phyloP scores from a whole-genome alignment of 441 rosid genomes.

The Erodium chrysanthum region DNA sequence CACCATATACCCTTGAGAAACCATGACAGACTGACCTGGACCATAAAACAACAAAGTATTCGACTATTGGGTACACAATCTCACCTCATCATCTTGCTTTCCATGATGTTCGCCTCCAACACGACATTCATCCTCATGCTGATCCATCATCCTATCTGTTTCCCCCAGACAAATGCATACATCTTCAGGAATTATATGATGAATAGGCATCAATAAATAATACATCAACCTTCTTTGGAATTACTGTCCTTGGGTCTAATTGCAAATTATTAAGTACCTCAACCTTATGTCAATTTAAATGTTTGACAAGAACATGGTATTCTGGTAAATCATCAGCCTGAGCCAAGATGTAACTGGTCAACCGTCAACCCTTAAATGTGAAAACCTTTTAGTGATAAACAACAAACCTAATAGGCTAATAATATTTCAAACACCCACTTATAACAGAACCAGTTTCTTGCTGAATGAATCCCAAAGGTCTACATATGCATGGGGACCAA shows the following conservation, averaged over 20 bases:
- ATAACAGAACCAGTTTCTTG: neutral
- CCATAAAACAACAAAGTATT: neutral
- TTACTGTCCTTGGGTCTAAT: neutral
- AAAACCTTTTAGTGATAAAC: neutral
- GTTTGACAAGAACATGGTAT: neutral
- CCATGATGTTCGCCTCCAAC: slow-evolving; percentile 31
- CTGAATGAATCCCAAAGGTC: neutral
- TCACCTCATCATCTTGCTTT: slow-evolving; percentile 77
- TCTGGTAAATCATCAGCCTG: neutral
- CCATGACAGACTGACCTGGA: neutral
- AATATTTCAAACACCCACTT: slow-evolving; percentile 3
- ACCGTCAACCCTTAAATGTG: neutral
- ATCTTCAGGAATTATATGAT: neutral
- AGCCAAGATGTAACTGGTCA: neutral
- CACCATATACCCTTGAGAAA: slow-evolving; percentile 1
- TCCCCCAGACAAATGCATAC: slow-evolving; percentile 5
- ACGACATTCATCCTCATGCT: slow-evolving; percentile 55
- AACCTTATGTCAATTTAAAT: neutral
- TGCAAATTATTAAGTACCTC: neutral
- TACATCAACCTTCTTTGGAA: neutral
- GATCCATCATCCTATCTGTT: slow-evolving; percentile 39
- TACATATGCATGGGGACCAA: neutral
- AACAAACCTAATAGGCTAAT: neutral
- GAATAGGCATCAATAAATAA: neutral
- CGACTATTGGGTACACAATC: slow-evolving; percentile 12